These are phyloP conservation scores for Lasiodiplodia citricola DNA, from an alignment of 2,329 filamentous ascomycete genomes.

Conservation along the genomic window DNA sequence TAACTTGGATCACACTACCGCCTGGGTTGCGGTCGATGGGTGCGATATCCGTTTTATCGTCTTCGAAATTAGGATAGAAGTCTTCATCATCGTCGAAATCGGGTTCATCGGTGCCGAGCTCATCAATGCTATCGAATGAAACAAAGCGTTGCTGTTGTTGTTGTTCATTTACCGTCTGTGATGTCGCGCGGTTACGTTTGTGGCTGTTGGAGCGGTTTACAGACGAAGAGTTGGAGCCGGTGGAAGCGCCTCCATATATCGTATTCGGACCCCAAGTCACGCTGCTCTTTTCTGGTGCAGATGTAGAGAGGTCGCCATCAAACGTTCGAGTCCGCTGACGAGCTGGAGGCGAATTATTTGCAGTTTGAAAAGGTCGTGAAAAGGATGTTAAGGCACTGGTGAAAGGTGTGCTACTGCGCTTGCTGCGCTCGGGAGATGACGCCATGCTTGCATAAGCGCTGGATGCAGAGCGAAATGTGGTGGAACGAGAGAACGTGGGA, in stretches of 20 bases:
- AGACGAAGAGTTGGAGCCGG: conserved; percentile 8
- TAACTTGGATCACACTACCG: conserved; percentile 16
- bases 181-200: conserved; percentile 14
- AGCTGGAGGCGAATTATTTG: conserved; percentile 44
- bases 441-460: conserved; percentile 49
- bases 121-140: conserved; percentile 11
- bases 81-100: conserved; percentile 13
- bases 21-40: not conserved
- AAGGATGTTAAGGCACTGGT: conserved; percentile 47
- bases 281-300: conserved; percentile 45
- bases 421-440: conserved; percentile 46
- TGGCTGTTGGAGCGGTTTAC: conserved; percentile 6
- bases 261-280: conserved; percentile 55
- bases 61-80: conserved; percentile 4
- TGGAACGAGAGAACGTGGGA: conserved; percentile 45
- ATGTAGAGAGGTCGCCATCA: conserved; percentile 47
- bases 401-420: conserved; percentile 45
- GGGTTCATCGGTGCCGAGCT: not conserved
- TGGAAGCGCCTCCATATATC: conserved; percentile 35
- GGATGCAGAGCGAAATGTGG: conserved; percentile 40
- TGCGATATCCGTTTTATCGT: conserved; percentile 5
- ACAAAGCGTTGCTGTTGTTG: conserved; percentile 7
- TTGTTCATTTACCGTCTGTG: not conserved
- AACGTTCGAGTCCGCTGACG: conserved; percentile 31
- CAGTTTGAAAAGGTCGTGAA: conserved; percentile 47